Evolutionary conservation across 1,284 basidiomycete genomes (phyloP), one percentile per base, ranked within the genome.

Genomic region (Cystobasidium slooffiae): DNA sequence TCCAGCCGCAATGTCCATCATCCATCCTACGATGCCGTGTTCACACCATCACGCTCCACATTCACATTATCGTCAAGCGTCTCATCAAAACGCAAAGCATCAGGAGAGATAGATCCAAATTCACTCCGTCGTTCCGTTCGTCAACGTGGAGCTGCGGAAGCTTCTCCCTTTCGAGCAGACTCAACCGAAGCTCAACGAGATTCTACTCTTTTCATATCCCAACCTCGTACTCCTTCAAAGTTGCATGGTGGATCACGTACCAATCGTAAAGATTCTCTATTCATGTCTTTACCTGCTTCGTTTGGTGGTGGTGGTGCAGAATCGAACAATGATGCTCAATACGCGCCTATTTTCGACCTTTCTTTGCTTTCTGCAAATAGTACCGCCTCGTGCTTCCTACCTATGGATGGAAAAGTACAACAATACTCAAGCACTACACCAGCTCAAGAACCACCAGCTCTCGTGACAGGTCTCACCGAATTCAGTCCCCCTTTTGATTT

Each of bases 171-270:
- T 55, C 39, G 64, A 44, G 12, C 41, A 14, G 64, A 66, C 18
- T 52, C 64, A 6, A 66, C 64, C 12, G 64, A 66, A 66, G 64
- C 47, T 41, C 64, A 66, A 44, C 46, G 64, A 41, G 49, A 53
- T 44, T 66, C 64, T 41, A 66, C 64, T 39, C 64, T 66, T n/a
- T 66, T 66, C 64, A 66, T 66, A 18, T 66, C 61, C 1, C 61
- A 63, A 22, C 64, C 64, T 39, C 64, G 53, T 24, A 66, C 64
- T 41, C 64, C 64, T 12, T 39, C 49, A 6, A 66, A 43, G 22
- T 39, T 66, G 12, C 39, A 24, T 31, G 39, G 14, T 18, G 16
- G 20, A 61, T 22, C 24, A 14, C 20, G 6, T 63, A 49, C 24
- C 6, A 46, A 63, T 49, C 64, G 64, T 18, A 66, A 53, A 53